Base-by-base conservation (phyloP, 768 basidiomycete genomes). In the Suillus subluteus region DNA sequence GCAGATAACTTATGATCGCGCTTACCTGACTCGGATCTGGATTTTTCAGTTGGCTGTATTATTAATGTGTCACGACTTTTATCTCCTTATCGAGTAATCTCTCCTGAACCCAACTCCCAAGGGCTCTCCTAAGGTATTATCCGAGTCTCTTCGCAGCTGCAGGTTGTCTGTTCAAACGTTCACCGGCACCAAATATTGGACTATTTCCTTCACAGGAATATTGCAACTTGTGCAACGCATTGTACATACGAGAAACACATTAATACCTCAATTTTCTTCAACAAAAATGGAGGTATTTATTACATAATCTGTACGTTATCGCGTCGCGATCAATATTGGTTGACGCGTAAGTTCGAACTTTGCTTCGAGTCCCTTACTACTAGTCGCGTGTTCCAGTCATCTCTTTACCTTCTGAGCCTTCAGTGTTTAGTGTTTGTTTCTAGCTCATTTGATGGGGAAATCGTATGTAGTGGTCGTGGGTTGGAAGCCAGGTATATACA, bases 401-500 rank as follows among this genome's bases (percentile, higher is more conserved):
- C 18, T 32, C 41, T 26, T 26, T 18, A 59, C 8, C 35, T 23
- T 59, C 40, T 61, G 8, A 43, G 40, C 2, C 41, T 18, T 30
- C 41, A 32, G 26, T 43, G 2, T 41, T 61, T 16, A 23, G 15
- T 16, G 8, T 58, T 58, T 38, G 23, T 15, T 9, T 58, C 58
- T 58, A 11, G 11, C 18, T 18, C 18, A 11, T 3, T 70, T 66
- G 65, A 72, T 69, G 69, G 67, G 55, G 66, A 77, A 70, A 61
- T 76, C 69, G 69, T 72, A 78, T 52, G 78, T 67, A 18, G 77
- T 79, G 12, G 72, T 67, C 37, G 52, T 66, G 63, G 78, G 79
- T 23, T 70, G n/a, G 16, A 23, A 67, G 6, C 73, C 74, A 16
- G 75, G 79, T 6, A 70, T 79, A 32, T 79, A 76, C 68, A n/a